phyloP scores from a whole-genome alignment of 1,284 basidiomycete species.

The Rugosomyces carneus region DNA sequence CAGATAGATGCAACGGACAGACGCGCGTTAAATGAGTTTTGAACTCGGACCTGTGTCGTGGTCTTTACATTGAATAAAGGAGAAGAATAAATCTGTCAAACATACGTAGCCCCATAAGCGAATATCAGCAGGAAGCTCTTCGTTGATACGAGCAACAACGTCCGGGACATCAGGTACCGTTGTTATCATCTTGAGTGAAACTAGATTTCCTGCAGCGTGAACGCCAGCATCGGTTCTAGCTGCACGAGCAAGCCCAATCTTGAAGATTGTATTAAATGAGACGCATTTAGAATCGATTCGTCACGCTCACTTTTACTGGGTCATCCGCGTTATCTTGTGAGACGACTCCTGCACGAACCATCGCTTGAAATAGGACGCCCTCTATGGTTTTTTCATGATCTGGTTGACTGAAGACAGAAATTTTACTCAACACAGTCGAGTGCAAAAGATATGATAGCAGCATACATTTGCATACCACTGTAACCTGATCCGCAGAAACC shows the following conservation, averaged over 20 bases:
- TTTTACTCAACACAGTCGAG: conserved; percentile 3
- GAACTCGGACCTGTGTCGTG: conserved; percentile 55
- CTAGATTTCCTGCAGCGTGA: conserved; percentile 92
- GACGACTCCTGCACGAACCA: conserved; percentile 87
- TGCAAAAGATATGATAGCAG: conserved; percentile 4
- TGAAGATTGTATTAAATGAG: neutral
- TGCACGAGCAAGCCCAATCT: conserved; percentile 84
- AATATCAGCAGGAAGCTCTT: conserved; percentile 84
- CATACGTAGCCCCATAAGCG: conserved; percentile 87
- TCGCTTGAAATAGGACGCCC: conserved; percentile 82
- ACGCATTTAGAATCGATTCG: neutral
- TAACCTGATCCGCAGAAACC: conserved; percentile 82
- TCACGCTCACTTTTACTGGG: conserved; percentile 68
- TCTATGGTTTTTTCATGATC: conserved; percentile 78
- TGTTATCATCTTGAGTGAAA: conserved; percentile 88
- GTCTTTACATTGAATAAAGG: neutral
- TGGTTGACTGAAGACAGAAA: conserved; percentile 38
- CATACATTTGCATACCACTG: conserved; percentile 95
- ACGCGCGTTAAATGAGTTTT: conserved; percentile 91
- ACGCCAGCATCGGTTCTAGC: conserved; percentile 97
- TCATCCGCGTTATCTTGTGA: conserved; percentile 91
- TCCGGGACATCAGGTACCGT: conserved; percentile 66
- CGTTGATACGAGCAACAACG: conserved; percentile 77
- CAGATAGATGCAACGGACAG: conserved; percentile 44
- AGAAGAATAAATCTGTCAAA: conserved; percentile 8